Percentiles rank a stretch among this genome's conserved stretches.
phyloP scores from a whole-genome alignment of 345 rosid species.

The Eucalyptus grandis region DNA sequence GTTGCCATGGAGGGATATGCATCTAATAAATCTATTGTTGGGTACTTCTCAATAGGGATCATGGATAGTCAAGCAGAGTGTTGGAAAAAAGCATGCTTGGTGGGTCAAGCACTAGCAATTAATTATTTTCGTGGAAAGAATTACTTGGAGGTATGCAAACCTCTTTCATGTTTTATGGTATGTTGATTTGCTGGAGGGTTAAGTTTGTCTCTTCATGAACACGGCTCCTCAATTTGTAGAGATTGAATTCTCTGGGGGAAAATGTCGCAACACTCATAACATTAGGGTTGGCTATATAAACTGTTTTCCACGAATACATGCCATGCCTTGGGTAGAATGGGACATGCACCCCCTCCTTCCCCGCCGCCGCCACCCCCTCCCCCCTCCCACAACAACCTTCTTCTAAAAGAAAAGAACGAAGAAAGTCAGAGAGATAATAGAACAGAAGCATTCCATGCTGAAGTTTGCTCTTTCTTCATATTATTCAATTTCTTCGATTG shows the following conservation, averaged over 20 bases:
- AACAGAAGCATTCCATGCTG: not conserved
- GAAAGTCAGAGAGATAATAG: not conserved
- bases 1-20: not conserved
- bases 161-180: not conserved
- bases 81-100: conserved; percentile 81
- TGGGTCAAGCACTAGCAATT: conserved; percentile 69
- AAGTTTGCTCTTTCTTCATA: not conserved
- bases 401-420: not conserved
- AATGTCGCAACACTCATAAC: not conserved
- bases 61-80: conserved; percentile 95
- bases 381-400: not conserved
- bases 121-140: conserved; percentile 59
- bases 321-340: not conserved
- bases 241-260: not conserved
- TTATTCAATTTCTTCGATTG: not conserved
- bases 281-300: not conserved
- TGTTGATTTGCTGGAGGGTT: not conserved
- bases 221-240: not conserved
- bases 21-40: not conserved
- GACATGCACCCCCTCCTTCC: not conserved
- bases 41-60: conserved; percentile 46
- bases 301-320: not conserved
- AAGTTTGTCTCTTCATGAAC: not conserved
- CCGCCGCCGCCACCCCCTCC: no score
- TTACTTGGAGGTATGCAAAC: conserved; percentile 67